Conservation (phyloP, 768 basidiomycete genomes). For the Leccinum longicurvipes region DNA sequence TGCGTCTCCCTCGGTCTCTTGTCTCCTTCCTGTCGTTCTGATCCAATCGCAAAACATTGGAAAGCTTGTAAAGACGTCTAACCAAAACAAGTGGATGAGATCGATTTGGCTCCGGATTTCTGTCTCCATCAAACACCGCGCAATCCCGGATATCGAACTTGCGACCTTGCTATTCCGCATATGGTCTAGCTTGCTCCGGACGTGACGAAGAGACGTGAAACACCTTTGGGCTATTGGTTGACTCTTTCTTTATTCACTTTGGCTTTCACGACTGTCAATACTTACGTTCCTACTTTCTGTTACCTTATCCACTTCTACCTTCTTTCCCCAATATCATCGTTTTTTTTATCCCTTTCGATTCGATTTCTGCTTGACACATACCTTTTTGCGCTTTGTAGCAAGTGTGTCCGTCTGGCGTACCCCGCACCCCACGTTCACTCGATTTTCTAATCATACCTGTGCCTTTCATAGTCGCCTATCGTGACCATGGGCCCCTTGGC, state of each 20-base stretch:
- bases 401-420: slow-evolving; percentile 22
- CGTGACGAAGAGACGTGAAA: slow-evolving; percentile 17
- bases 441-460: slow-evolving; percentile 30
- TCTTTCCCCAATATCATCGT: slow-evolving; percentile 18
- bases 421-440: slow-evolving; percentile 30
- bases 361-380: slow-evolving; percentile 33
- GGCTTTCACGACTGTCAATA: slow-evolving; percentile 31
- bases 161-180: slow-evolving; percentile 8
- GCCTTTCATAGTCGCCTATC: slow-evolving; percentile 29
- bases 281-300: slow-evolving; percentile 22
- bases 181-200: slow-evolving; percentile 4
- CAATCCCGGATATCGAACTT: slow-evolving; percentile 4
- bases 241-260: slow-evolving; percentile 49
- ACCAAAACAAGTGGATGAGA: slow-evolving; percentile 41
- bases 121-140: slow-evolving; percentile 9
- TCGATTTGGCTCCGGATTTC: slow-evolving; percentile 43
- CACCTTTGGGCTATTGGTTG: slow-evolving; percentile 63
- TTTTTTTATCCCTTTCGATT: slow-evolving; percentile 31
- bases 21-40: slow-evolving; percentile 16
- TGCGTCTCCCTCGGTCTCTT: slow-evolving; percentile 23
- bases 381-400: slow-evolving; percentile 20
- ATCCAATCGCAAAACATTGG: slow-evolving; percentile 32
- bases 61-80: slow-evolving; percentile 31
- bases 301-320: slow-evolving; percentile 32
- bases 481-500: slow-evolving; percentile 15